Evolutionary conservation across 148 eudicot species (phyloP).

Genomic region (Cornus kousa): DNA sequence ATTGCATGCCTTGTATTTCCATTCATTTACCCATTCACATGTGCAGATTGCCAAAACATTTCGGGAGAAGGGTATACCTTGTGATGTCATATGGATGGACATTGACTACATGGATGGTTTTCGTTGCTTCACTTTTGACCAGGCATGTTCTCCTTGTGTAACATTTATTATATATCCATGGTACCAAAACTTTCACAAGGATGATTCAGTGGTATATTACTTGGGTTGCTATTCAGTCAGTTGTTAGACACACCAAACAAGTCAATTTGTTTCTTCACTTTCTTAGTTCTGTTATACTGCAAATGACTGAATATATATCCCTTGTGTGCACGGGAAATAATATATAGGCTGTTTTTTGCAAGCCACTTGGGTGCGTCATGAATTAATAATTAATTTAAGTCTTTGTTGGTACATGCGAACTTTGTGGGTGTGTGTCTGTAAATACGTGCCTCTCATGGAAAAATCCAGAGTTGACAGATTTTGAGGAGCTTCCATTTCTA

Average conservation of each 20-base stretch:
- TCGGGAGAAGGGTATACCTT: constrained; percentile 81
- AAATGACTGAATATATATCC: not conserved
- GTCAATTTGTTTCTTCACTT: not conserved
- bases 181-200: not conserved
- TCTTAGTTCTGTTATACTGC: not conserved
- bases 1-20: not conserved
- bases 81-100: constrained; percentile 99
- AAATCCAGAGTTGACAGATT: no score
- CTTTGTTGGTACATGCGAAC: no score
- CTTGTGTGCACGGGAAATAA: no score
- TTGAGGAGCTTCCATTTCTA: no score
- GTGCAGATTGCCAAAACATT: constrained; percentile 86
- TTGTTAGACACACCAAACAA: not conserved
- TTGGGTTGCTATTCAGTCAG: not conserved
- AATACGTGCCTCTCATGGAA: no score
- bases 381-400: no score
- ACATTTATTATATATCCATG: not conserved
- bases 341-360: not conserved
- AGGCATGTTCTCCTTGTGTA: constrained; percentile 32
- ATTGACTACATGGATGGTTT: constrained; percentile 99
- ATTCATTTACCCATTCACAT: constrained; percentile 7
- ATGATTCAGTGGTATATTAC: not conserved
- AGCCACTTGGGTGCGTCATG: no score
- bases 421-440: no score
- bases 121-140: constrained; percentile 94